These are phyloP conservation scores for Botrytis fragariae DNA, from an alignment of 2,329 filamentous ascomycete genomes.

Conservation along the genomic window DNA sequence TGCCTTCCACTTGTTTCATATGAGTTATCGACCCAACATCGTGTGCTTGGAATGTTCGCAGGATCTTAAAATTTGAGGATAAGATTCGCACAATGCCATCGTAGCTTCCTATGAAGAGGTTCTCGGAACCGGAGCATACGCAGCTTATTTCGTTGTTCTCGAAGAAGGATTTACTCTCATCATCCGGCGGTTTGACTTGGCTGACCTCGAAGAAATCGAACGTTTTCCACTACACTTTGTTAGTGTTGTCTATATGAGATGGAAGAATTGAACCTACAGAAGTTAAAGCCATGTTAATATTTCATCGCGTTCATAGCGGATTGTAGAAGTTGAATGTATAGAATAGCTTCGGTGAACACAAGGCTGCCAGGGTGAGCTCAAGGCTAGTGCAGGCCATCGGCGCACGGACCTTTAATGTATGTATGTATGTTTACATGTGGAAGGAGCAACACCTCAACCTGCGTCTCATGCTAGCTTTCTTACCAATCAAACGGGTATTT, in stretches of 20 bases:
- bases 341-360: conserved; percentile 6
- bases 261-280: conserved; percentile 25
- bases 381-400: conserved; percentile 12
- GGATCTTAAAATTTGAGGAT: conserved; percentile 80
- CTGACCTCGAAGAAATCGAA: conserved; percentile 99
- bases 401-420: conserved; percentile 4
- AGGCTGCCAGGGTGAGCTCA: conserved; percentile 19
- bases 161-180: conserved; percentile 74
- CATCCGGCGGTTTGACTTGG: conserved; percentile 73
- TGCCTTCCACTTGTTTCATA: conserved; percentile 88
- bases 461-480: background rate
- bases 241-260: conserved; percentile 8
- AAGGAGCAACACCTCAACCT: background rate
- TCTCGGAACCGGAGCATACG: conserved; percentile 82
- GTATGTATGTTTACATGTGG: background rate
- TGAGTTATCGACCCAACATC: conserved; percentile 78
- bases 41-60: conserved; percentile 83
- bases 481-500: background rate
- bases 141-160: conserved; percentile 80
- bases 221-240: conserved; percentile 74
- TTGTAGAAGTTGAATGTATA: background rate
- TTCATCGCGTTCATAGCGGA: conserved; percentile 13
- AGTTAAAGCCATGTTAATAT: conserved; percentile 32
- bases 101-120: conserved; percentile 81
- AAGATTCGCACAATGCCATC: conserved; percentile 87